phyloP scores from a whole-genome alignment of 208 protist genomes.

The Endotrypanum monterogeii region DNA sequence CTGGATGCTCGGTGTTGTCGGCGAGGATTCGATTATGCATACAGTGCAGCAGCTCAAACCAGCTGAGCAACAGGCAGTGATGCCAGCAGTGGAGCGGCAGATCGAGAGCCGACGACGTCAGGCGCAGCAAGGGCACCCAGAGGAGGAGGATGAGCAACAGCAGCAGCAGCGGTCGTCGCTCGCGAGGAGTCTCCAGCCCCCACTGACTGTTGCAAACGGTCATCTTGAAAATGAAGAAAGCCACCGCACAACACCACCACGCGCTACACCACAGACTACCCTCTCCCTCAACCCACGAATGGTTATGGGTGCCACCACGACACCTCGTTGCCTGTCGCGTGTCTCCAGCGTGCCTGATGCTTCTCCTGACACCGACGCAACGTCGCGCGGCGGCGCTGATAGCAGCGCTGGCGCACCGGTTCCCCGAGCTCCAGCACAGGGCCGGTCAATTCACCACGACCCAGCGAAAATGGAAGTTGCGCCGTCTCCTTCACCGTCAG shows the following conservation, averaged over 20 bases:
- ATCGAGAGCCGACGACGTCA: conserved; percentile 33
- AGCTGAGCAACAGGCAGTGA: conserved; percentile 80
- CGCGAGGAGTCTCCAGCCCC: neutral
- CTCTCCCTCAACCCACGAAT: neutral
- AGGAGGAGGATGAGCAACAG: conserved; percentile 2
- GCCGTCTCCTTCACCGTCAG: neutral
- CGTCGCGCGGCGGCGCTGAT: neutral
- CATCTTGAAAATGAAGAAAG: conserved; percentile 30
- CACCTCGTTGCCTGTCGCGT: conserved; percentile 19
- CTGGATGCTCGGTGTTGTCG: conserved; percentile 60
- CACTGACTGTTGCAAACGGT: neutral
- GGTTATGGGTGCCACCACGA: conserved; percentile 2
- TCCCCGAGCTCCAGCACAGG: neutral
- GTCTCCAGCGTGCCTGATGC: neutral
- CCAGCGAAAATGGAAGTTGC: too few species aligned
- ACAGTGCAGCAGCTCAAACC: conserved; percentile 65
- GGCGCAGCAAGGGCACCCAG: conserved; percentile 1
- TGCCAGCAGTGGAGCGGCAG: conserved; percentile 73
- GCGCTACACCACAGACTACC: conserved; percentile 7
- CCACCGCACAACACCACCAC: conserved; percentile 10
- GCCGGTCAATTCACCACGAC: neutral
- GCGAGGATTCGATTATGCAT: conserved; percentile 62
- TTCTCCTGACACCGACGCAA: neutral
- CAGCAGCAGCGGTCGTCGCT: neutral
- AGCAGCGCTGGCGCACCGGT: neutral